Percentiles rank a stretch among this genome's conserved stretches.
Evolutionary conservation across 2,329 filamentous ascomycete genomes (phyloP).

Genomic region (Nemania serpens): DNA sequence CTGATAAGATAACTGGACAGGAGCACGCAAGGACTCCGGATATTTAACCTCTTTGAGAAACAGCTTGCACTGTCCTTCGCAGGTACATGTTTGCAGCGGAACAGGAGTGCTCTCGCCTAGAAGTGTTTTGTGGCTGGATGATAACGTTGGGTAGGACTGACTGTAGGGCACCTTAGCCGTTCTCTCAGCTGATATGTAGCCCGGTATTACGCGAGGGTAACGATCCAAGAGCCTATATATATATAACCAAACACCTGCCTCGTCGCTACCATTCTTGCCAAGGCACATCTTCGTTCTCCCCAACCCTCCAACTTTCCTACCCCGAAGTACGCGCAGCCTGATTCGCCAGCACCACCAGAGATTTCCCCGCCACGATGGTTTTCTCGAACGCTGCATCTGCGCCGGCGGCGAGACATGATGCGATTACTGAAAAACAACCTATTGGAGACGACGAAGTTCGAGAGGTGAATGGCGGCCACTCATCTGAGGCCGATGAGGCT

Average conservation of each 20-base stretch:
- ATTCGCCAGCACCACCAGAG: neutral
- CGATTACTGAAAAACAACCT: neutral
- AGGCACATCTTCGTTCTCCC: neutral
- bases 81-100: neutral
- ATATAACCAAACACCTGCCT: neutral
- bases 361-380: neutral
- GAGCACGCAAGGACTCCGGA: neutral
- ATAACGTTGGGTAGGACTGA: neutral
- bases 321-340: neutral
- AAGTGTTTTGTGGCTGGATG: neutral
- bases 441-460: neutral
- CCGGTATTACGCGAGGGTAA: neutral
- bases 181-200: neutral
- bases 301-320: neutral
- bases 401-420: neutral
- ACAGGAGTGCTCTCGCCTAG: neutral
- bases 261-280: neutral
- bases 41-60: slow-evolving; percentile 6
- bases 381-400: neutral
- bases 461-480: slow-evolving; percentile 1
- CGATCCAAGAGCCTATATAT: neutral
- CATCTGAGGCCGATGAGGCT: slow-evolving; percentile 21
- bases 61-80: neutral
- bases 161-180: too few species aligned
- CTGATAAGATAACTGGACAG: slow-evolving; percentile 5